Evolutionary conservation across 2,329 filamentous ascomycete genomes (phyloP).

Genomic region (Cladosporium sp.): DNA sequence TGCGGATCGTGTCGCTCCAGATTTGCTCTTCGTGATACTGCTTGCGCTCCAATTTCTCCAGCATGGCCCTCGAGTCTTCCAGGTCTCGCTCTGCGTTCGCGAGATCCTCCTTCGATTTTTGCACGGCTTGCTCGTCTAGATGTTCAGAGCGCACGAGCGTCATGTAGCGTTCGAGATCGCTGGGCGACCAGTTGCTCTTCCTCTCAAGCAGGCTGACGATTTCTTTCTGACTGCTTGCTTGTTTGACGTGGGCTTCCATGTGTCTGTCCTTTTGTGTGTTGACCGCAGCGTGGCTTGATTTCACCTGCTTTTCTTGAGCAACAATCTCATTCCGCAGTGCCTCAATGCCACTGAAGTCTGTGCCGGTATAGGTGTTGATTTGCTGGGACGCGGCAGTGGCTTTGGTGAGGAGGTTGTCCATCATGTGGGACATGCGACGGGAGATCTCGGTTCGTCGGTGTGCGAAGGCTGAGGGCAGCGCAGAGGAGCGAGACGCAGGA

Average conservation of each 20-base stretch:
- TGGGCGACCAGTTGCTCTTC: conserved; percentile 85
- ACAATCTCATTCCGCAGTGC: conserved; percentile 75
- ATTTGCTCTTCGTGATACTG: conserved; percentile 99
- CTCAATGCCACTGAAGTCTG: conserved; percentile 83
- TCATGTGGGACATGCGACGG: conserved; percentile 64
- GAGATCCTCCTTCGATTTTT: conserved; percentile 65
- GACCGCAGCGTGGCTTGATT: conserved; percentile 59
- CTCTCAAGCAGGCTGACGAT: conserved; percentile 90
- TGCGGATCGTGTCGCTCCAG: conserved; percentile 94
- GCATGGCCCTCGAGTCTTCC: conserved; percentile 68
- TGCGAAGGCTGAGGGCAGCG: conserved; percentile 52
- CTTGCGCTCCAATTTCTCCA: conserved; percentile 79
- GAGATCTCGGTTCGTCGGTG: conserved; percentile 53
- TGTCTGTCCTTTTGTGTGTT: conserved; percentile 70
- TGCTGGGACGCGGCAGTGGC: conserved; percentile 80
- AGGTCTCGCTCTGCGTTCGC: conserved; percentile 73
- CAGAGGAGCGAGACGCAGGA: conserved; percentile 17
- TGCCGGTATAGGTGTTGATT: conserved; percentile 87
- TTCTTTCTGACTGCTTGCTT: conserved; percentile 88
- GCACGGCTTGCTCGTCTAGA: conserved; percentile 81
- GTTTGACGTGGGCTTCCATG: conserved; percentile 75
- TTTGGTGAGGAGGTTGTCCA: conserved; percentile 86
- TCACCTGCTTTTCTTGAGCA: conserved; percentile 57
- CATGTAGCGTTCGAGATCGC: conserved; percentile 92
- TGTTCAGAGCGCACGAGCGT: conserved; percentile 88